phyloP scores from a whole-genome alignment of 306 rosid species.

The Quercus cerris region DNA sequence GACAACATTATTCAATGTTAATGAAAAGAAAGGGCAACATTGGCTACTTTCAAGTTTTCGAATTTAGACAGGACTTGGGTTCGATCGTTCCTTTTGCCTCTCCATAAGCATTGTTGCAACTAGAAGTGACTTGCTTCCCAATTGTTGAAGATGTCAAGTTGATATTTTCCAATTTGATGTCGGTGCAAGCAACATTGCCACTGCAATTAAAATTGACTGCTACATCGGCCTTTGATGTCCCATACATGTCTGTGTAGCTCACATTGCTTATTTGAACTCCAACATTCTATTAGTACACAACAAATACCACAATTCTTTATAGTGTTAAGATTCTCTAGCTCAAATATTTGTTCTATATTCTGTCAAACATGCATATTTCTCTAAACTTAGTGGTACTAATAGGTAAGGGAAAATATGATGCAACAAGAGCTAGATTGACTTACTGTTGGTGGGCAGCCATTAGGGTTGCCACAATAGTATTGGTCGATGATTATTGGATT shows the following conservation, averaged over 20 bases:
- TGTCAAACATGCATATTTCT: too few species aligned
- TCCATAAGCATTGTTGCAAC: conserved; percentile 11
- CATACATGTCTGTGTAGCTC: background rate
- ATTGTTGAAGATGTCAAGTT: background rate
- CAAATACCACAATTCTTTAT: too few species aligned
- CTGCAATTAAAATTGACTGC: conserved; percentile 14
- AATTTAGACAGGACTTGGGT: conserved; percentile 1
- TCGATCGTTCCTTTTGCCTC: background rate
- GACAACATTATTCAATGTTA: too few species aligned
- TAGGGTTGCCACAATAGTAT: background rate
- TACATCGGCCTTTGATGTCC: background rate
- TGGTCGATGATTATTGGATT: conserved; percentile 20
- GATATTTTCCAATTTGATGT: background rate
- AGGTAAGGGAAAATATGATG: too few species aligned
- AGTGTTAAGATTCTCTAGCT: too few species aligned
- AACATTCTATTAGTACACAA: background rate
- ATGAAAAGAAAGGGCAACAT: too few species aligned
- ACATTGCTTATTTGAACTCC: conserved; percentile 3
- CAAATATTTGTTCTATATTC: too few species aligned
- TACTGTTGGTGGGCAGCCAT: background rate
- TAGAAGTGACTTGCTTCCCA: background rate
- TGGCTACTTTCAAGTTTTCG: background rate
- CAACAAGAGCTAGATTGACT: background rate
- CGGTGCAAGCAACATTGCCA: background rate
- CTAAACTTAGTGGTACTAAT: too few species aligned